phyloP scores from a whole-genome alignment of 805 yeast species.

The Saccharomycopsis capsularis region DNA sequence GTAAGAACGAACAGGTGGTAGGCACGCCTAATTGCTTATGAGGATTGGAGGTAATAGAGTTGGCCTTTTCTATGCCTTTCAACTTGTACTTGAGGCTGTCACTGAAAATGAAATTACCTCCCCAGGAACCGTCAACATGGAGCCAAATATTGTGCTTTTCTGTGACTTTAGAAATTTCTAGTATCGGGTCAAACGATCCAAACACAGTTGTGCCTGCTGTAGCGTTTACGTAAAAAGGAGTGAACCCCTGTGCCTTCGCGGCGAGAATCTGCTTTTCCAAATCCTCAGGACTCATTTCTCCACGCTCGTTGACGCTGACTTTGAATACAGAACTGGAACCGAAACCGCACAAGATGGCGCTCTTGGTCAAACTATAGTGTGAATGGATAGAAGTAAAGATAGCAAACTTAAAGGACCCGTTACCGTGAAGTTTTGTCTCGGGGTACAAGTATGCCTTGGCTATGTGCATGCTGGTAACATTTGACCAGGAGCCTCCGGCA shows the following conservation, averaged over 20 bases:
- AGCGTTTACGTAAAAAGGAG: constrained; percentile 70
- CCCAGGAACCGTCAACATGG: constrained; percentile 90
- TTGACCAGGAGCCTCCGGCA: constrained; percentile 85
- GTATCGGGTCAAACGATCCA: constrained; percentile 73
- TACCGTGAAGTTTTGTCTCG: constrained; percentile 60
- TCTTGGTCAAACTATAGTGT: constrained; percentile 75
- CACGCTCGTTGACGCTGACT: constrained; percentile 48
- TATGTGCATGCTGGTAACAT: constrained; percentile 68
- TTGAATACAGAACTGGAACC: constrained; percentile 60
- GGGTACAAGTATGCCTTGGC: constrained; percentile 66
- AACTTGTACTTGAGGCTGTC: constrained; percentile 38
- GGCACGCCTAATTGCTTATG: constrained; percentile 91
- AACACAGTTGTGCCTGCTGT: constrained; percentile 89
- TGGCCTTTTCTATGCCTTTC: constrained; percentile 57
- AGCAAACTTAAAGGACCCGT: constrained; percentile 48
- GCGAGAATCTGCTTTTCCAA: constrained; percentile 40
- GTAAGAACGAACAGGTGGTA: constrained; percentile 62
- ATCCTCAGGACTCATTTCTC: constrained; percentile 46
- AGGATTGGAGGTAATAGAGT: constrained; percentile 75
- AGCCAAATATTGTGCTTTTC: constrained; percentile 57
- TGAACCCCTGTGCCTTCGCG: constrained; percentile 45
- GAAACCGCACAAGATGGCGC: constrained; percentile 68
- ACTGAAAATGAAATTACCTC: constrained; percentile 75
- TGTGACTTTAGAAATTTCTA: constrained; percentile 47
- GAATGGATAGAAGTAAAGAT: constrained; percentile 65